Percentiles rank a stretch among this genome's conserved stretches.
These are phyloP conservation scores for Amorphotheca resinae DNA, from an alignment of 495 filamentous ascomycete genomes.

Conservation along the genomic window DNA sequence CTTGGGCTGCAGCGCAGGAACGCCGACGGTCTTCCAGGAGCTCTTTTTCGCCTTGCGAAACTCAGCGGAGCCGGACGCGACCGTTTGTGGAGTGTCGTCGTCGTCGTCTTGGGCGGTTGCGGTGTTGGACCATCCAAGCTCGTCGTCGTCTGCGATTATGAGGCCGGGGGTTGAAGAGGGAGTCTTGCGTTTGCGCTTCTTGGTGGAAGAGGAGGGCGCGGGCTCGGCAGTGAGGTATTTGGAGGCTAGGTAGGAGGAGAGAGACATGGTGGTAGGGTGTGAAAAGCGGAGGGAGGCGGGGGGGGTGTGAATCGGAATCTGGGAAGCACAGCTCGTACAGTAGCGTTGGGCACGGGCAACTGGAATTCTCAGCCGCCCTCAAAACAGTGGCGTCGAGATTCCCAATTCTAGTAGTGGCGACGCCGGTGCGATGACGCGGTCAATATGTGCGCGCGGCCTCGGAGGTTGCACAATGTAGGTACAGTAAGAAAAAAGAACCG, in stretches of 20 bases:
- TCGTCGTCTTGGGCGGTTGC: slow-evolving; percentile 29
- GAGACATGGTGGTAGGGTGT: slow-evolving; percentile 33
- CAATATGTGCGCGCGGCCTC: too few relatives aligned
- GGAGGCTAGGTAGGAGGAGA: slow-evolving; percentile 83
- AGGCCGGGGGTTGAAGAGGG: slow-evolving; percentile 45
- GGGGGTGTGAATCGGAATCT: not conserved
- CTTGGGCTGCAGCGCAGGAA: slow-evolving; percentile 29
- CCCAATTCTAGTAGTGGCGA: too few relatives aligned
- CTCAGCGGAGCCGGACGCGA: slow-evolving; percentile 38
- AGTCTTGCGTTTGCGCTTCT: slow-evolving; percentile 60
- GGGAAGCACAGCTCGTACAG: too few relatives aligned
- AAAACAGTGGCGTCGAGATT: too few relatives aligned
- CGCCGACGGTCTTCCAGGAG: slow-evolving; percentile 62
- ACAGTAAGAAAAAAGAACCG: too few relatives aligned
- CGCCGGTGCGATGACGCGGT: too few relatives aligned
- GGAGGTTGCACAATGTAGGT: too few relatives aligned
- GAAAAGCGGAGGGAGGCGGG: not conserved
- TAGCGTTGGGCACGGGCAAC: too few relatives aligned
- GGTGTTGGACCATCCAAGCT: slow-evolving; percentile 49
- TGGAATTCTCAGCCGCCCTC: too few relatives aligned
- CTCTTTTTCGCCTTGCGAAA: slow-evolving; percentile 70
- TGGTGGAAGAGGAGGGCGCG: slow-evolving; percentile 54
- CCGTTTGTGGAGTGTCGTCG: slow-evolving; percentile 23
- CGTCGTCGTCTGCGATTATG: slow-evolving; percentile 86
- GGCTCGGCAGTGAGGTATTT: slow-evolving; percentile 83